These are phyloP conservation scores for Craterostigma plantagineum DNA, from an alignment of 257 asterid species.

Conservation along the genomic window DNA sequence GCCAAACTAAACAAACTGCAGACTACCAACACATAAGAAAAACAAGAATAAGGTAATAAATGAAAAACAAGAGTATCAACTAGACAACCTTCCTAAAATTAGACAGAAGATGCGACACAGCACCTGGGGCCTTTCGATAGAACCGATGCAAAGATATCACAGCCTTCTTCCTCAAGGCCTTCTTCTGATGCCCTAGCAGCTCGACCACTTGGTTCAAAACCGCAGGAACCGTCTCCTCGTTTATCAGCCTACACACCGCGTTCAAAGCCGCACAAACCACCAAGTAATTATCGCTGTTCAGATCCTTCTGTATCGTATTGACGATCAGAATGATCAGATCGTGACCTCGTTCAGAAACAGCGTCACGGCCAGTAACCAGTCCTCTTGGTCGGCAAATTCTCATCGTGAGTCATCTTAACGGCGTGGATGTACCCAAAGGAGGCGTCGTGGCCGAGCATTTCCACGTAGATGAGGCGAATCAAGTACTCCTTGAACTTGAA, in stretches of 20 bases:
- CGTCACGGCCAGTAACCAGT: conserved; percentile 92
- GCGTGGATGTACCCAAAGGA: conserved; percentile 95
- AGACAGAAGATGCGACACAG: conserved; percentile 65
- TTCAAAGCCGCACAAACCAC: conserved; percentile 85
- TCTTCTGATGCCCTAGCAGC: conserved; percentile 65
- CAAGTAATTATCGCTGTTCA: conserved; percentile 76
- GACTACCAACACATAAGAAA: too few species aligned
- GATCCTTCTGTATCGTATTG: conserved; percentile 93
- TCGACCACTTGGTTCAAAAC: conserved; percentile 94
- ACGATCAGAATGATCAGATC: conserved; percentile 88
- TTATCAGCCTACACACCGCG: conserved; percentile 84
- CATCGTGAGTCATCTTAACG: conserved; percentile 95
- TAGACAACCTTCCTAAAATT: conserved; percentile 95
- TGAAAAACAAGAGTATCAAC: too few species aligned
- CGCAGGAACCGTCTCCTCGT: conserved; percentile 97
- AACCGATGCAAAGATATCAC: conserved; percentile 94
- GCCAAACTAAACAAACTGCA: too few species aligned
- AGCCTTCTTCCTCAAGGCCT: conserved; percentile 88
- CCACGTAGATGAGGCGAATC: conserved; percentile 64
- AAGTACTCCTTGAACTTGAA: conserved; percentile 82
- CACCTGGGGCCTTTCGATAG: conserved; percentile 62
- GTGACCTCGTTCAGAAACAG: conserved; percentile 77
- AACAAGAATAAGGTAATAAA: too few species aligned
- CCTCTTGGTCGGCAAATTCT: conserved; percentile 48
- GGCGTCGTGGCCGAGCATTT: conserved; percentile 94